Base-by-base conservation (phyloP, 371 early-diverging fungal species). In the Mucor indicus region DNA sequence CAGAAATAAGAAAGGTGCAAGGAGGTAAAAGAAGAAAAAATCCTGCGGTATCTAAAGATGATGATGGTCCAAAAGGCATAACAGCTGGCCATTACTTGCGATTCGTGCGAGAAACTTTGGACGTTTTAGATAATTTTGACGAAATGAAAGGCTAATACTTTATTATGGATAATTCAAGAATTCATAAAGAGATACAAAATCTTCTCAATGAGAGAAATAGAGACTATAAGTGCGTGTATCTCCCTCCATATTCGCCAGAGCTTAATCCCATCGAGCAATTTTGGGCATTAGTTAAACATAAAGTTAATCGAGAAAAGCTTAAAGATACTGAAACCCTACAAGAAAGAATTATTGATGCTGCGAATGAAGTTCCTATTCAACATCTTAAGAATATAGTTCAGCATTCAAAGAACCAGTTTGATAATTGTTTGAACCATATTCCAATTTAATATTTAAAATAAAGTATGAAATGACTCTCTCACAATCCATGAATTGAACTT, bases 331-430 rank as follows among this genome's bases (percentile, higher is more conserved):
- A 53, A 53, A 44, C 46, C n/a, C 53, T 46, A 2, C 40, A 53
- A 37, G 30, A 38, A n/a, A 40, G 52, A 52, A 38, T 44, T 39
- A 20, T 36, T 50, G 37, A 40, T 43, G 43, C 44, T 49, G 43
- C 43, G 25, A 50, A 50, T 47, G 48, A 33, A 47, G 24, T 48
- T 13, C 48, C 48, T 27, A 48, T 54, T 16, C 31, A 30, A 20
- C 48, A 54, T 37, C 53, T 46, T 20, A 19, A 46, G 36, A 46
- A 32, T 39, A 41, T 46, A 32, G 41, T 47, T 39, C 44, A 53
- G 24, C 47, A 46, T 27, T 47, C 47, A 42, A 42, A 43, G 20
- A 29, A 54, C 20, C 54, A 48, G 3, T 54, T 54, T 20, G 37
- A 23, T 10, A 42, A 47, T 25, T 42, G 47, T 47, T 42, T 53